Evolutionary conservation across 2,329 filamentous ascomycete species (phyloP), one percentile per base, ranked within the genome.

Genomic region (Aquanectria penicillioides): DNA sequence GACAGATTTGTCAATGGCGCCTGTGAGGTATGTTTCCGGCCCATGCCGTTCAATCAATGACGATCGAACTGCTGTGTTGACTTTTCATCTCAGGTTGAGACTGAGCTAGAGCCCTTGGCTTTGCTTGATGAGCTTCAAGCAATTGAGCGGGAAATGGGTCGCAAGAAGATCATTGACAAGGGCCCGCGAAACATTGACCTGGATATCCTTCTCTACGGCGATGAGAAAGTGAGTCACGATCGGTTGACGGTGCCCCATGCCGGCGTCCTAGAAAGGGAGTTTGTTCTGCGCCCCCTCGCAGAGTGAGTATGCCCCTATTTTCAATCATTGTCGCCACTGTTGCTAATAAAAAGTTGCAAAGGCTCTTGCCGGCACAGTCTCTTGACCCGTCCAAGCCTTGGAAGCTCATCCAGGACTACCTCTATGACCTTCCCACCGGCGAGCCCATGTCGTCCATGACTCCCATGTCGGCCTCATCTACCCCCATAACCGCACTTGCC

Each of bases 161-260:
- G 95, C 54, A 85, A 87, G 62, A 97, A 97, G 75, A 69, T 92
- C 37, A 86, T 98, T 36, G 93, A 97, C 70, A 99, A 99, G 73
- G 95, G 95, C 0, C 95, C 95, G 2, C 86, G 95, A 23, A 97
- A 93, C 71, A 97, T 99, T 61, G 95, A 99, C 71, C 81, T 99
- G 12, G 95, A 99, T 71, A 93, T 99, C 41, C 79, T 98, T 15
- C 81, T 97, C 1, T 97, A 97, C 71, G 89, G 88, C 47, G 78
- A 91, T 53, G 78, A 89, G 59, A 79, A 76, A 3, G 78, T 97
- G 48, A 77, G 86, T 34, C 83, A 92, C 63, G 85, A 90, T 36
- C 86, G 93, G 17, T 85, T 99, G n/a, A 89, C 83, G 22, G 83
- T 99, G 23, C 95, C 95, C 10, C 95, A 99, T 74, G 81, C 86